phyloP scores from a whole-genome alignment of 352 stramenopile genomes.

The Blastocystis sp. region DNA sequence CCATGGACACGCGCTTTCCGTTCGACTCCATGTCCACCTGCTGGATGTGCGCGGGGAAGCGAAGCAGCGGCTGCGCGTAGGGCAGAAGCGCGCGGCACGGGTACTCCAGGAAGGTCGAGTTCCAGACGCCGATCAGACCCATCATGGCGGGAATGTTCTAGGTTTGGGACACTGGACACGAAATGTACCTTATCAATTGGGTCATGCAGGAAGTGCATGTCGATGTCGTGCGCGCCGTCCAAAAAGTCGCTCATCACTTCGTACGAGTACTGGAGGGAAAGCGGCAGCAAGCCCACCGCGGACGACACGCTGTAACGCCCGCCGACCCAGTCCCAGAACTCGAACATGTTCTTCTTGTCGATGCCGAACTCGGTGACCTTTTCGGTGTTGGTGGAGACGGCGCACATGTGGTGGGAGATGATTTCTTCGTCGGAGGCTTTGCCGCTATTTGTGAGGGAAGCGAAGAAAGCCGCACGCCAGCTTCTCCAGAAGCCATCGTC shows the following conservation, averaged over 20 bases:
- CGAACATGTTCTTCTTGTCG: constrained; percentile 91
- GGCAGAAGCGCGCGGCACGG: constrained; percentile 79
- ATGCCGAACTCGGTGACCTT: constrained; percentile 91
- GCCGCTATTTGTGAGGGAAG: constrained; percentile 64
- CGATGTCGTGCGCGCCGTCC: constrained; percentile 92
- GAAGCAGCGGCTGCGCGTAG: constrained; percentile 89
- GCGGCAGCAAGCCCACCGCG: constrained; percentile 91
- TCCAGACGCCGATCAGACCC: constrained; percentile 95
- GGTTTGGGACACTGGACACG: constrained; percentile 79
- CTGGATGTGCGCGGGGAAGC: constrained; percentile 95
- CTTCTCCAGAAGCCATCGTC: constrained; percentile 90
- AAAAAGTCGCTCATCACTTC: constrained; percentile 90
- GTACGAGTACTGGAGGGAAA: constrained; percentile 93
- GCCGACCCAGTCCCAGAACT: constrained; percentile 98
- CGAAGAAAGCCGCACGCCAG: constrained; percentile 75
- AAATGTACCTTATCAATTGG: constrained; percentile 45
- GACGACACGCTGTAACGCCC: constrained; percentile 96
- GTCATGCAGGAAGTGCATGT: constrained; percentile 93
- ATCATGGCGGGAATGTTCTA: constrained; percentile 95
- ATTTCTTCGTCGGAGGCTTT: constrained; percentile 77
- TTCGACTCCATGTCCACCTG: constrained; percentile 99
- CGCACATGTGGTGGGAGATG: constrained; percentile 80
- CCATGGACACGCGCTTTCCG: constrained; percentile 92
- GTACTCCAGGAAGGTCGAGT: constrained; percentile 95
- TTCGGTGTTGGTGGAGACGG: constrained; percentile 79